phyloP scores from a whole-genome alignment of 1,284 basidiomycete species.

The Paramarasmius palmivorus region DNA sequence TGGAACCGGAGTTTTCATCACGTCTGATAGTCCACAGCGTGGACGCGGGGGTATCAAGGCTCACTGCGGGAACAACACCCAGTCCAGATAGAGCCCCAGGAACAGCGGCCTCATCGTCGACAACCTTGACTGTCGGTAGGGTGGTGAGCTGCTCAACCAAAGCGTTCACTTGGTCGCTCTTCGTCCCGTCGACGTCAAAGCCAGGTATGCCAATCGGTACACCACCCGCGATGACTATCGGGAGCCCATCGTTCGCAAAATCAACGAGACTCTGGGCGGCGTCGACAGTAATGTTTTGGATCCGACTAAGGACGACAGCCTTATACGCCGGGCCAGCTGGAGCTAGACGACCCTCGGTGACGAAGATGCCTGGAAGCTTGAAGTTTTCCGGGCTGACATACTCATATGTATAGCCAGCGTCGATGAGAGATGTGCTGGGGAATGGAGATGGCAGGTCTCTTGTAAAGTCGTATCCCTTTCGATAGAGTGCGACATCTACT shows the following conservation, averaged over 20 bases:
- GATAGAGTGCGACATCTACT: slow-evolving; percentile 18
- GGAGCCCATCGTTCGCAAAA: slow-evolving; percentile 15
- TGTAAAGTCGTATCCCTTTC: slow-evolving; percentile 17
- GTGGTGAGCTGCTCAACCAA: slow-evolving; percentile 16
- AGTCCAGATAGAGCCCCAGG: slow-evolving; percentile 14
- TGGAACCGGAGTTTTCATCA: not conserved
- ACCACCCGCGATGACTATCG: slow-evolving; percentile 14
- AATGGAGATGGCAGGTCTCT: slow-evolving; percentile 12
- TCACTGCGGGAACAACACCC: slow-evolving; percentile 17
- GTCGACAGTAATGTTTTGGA: slow-evolving; percentile 18
- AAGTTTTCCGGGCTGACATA: slow-evolving; percentile 21
- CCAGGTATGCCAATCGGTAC: slow-evolving; percentile 18
- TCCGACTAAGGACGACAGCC: slow-evolving; percentile 17
- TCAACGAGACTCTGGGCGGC: slow-evolving; percentile 14
- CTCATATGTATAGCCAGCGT: slow-evolving; percentile 19
- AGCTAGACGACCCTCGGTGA: slow-evolving; percentile 16
- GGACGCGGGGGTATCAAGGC: slow-evolving; percentile 8
- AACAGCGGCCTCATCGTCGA: slow-evolving; percentile 14
- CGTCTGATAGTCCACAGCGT: slow-evolving; percentile 16
- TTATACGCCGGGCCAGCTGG: slow-evolving; percentile 18
- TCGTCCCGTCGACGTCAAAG: slow-evolving; percentile 14
- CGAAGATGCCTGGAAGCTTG: slow-evolving; percentile 19
- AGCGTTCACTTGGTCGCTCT: slow-evolving; percentile 15
- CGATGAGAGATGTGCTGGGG: slow-evolving; percentile 12
- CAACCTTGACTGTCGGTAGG: slow-evolving; percentile 11